Evolutionary conservation across 345 rosid genomes (phyloP), one percentile per base, ranked within the genome.

Genomic region (Populus ilicifolia): DNA sequence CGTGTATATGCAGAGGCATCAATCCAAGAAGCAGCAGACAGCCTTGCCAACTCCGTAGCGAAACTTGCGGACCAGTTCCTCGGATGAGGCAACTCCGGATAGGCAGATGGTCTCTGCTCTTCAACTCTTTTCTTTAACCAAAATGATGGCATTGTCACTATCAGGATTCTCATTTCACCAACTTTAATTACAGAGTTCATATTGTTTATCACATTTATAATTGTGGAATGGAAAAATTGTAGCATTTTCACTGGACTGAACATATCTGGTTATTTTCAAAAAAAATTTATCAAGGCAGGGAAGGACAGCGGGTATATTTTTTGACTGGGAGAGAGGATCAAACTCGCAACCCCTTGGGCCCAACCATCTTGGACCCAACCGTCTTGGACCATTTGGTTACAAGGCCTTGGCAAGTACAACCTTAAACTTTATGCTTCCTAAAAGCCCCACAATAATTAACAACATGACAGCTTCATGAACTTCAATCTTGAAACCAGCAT

Each of bases 1-100:
- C 93, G 95, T 27, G 97, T 92, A 17, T 96, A 96, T 85, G 95
- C 99, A 0, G 99, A 96, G 83, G 98, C 99, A 48, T 86, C 95
- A 13, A 88, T 91, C 2, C 94, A 96, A 78, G 96, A 88, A 79
- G 89, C 80, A 81, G 97, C 93, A 27, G 97, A 92, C 73, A 80
- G 85, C 79, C 89, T 93, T 67, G 98, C 93, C 61, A 78, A 82
- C 66, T 88, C 92, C 70, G 93, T 92, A 27, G 91, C 93, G 43
- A 79, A 86, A 83, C 85, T 92, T 59, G 96, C 86, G 36, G 91
- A 91, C 77, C 80, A 72, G 71, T 84, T 84, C 82, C 89, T 92
- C n/a, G 96, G 92, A 73, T 83, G 65, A 59, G 65, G 70, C 27
- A 44, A 70, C 56, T 35, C 80, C n/a, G 20, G 38, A 73, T 72